phyloP scores from a whole-genome alignment of 2,329 filamentous ascomycete species.

The Hansfordia pulvinata region DNA sequence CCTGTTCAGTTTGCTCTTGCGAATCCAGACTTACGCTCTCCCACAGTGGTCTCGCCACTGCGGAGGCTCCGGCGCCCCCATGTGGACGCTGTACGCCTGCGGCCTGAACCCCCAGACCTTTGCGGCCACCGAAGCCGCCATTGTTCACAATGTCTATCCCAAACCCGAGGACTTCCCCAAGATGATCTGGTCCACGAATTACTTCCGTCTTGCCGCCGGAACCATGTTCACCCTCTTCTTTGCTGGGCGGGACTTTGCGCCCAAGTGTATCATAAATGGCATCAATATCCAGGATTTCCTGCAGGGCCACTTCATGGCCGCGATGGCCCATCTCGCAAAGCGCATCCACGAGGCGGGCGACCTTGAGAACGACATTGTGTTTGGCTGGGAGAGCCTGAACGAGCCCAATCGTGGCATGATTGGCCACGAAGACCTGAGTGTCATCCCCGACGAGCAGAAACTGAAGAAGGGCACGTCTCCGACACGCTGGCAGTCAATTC shows the following conservation, averaged over 20 bases:
- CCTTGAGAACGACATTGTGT: slow-evolving; percentile 71
- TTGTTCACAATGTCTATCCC: slow-evolving; percentile 89
- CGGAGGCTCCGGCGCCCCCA: slow-evolving; percentile 86
- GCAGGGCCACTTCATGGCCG: slow-evolving; percentile 71
- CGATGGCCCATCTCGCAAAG: slow-evolving; percentile 68
- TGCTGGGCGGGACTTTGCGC: slow-evolving; percentile 79
- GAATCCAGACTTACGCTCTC: slow-evolving; percentile 2
- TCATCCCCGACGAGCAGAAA: slow-evolving; percentile 75
- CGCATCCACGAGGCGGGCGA: slow-evolving; percentile 84
- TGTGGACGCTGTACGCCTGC: slow-evolving; percentile 95
- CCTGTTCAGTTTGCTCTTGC: too few species aligned
- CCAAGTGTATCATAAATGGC: slow-evolving; percentile 89
- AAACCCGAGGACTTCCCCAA: slow-evolving; percentile 81
- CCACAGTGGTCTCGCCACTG: slow-evolving; percentile 80
- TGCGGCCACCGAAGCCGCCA: slow-evolving; percentile 72
- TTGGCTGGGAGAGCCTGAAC: slow-evolving; percentile 95
- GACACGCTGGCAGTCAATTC: slow-evolving; percentile 85
- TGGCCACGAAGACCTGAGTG: slow-evolving; percentile 67
- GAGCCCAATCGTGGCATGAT: slow-evolving; percentile 86
- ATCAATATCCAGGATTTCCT: slow-evolving; percentile 95
- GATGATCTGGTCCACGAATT: slow-evolving; percentile 99
- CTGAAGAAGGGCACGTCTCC: slow-evolving; percentile 87
- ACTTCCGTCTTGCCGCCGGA: slow-evolving; percentile 72
- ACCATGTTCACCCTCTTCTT: slow-evolving; percentile 95
- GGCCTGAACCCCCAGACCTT: slow-evolving; percentile 82